A percentile compares a stretch with the other conserved stretches of the same genome.
phyloP scores from a whole-genome alignment of 345 rosid species.

The Litchi chinensis region DNA sequence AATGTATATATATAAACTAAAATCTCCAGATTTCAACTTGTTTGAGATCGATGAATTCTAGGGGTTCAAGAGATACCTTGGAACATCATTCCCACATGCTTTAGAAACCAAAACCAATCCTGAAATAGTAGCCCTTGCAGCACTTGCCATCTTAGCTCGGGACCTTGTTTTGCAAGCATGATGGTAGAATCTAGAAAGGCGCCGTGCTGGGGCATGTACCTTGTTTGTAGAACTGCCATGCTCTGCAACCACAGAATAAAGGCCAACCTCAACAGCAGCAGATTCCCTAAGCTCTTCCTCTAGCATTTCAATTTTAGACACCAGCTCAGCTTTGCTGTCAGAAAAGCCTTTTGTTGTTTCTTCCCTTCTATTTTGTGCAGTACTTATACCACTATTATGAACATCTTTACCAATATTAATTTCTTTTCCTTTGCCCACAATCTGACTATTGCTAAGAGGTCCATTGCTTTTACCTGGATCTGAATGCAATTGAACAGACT shows the following conservation, averaged over 20 bases:
- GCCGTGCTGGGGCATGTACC: constrained; percentile 90
- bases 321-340: constrained; percentile 42
- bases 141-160: constrained; percentile 55
- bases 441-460: constrained; percentile 22
- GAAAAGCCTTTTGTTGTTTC: constrained; percentile 30
- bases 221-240: constrained; percentile 85
- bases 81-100: constrained; percentile 95
- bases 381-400: constrained; percentile 10
- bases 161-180: constrained; percentile 65
- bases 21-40: constrained; percentile 8
- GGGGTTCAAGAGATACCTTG: constrained; percentile 55
- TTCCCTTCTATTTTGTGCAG: constrained; percentile 18
- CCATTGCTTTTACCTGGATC: constrained; percentile 36
- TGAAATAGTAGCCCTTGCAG: constrained; percentile 77
- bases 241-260: constrained; percentile 88
- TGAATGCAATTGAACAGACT: constrained; percentile 57
- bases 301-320: constrained; percentile 56
- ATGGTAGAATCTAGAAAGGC: constrained; percentile 82
- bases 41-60: constrained; percentile 4
- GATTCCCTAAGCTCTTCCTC: constrained; percentile 92
- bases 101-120: constrained; percentile 86
- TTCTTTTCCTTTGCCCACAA: constrained; percentile 29
- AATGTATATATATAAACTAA: background rate
- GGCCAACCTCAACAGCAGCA: constrained; percentile 82
- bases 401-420: constrained; percentile 26